Evolutionary conservation across 805 yeast species (phyloP).

Genomic region (Monosporozyma aquatica): DNA sequence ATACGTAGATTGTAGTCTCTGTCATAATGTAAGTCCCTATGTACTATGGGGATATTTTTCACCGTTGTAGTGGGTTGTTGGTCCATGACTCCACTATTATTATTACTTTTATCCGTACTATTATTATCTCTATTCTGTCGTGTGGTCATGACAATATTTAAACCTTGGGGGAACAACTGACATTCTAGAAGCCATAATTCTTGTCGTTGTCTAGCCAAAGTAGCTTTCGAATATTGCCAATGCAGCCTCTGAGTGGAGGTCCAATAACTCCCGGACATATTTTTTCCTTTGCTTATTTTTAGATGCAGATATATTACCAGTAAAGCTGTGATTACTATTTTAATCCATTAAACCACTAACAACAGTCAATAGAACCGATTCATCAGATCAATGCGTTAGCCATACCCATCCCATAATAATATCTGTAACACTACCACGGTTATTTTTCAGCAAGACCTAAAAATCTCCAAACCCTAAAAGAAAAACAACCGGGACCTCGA

Average conservation of each 20-base stretch:
- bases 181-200: slow-evolving; percentile 34
- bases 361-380: too few species aligned
- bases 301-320: too few species aligned
- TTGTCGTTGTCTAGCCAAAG: slow-evolving; percentile 39
- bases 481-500: too few species aligned
- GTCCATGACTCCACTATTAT: neutral
- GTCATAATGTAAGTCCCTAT: slow-evolving; percentile 34
- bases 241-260: slow-evolving; percentile 65
- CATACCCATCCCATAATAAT: too few species aligned
- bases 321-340: too few species aligned
- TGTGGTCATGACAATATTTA: slow-evolving; percentile 28
- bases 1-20: slow-evolving; percentile 59
- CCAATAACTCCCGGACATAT: slow-evolving; percentile 81
- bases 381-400: too few species aligned
- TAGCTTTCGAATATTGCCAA: slow-evolving; percentile 73
- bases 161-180: slow-evolving; percentile 29
- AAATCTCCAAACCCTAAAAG: too few species aligned
- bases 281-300: neutral
- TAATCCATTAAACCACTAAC: too few species aligned
- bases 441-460: too few species aligned
- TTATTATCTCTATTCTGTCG: slow-evolving; percentile 12
- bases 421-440: too few species aligned
- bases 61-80: slow-evolving; percentile 23
- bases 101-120: too few species aligned
- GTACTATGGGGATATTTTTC: slow-evolving; percentile 34